Percentiles rank a stretch among this genome's conserved stretches.
Evolutionary conservation across 768 basidiomycete species (phyloP).

Genomic region (Amanita thiersii): DNA sequence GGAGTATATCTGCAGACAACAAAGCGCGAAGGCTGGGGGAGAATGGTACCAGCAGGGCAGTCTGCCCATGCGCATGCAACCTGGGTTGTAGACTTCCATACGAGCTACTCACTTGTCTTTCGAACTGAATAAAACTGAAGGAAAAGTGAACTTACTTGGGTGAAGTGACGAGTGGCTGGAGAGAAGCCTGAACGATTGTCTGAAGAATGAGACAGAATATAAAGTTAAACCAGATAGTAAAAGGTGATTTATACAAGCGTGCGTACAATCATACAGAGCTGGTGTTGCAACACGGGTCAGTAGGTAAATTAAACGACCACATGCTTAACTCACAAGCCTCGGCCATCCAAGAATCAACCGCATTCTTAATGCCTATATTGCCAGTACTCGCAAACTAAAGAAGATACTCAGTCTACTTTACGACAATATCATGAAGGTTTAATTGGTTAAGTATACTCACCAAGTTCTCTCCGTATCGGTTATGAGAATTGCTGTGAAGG

Average conservation of each 20-base stretch:
- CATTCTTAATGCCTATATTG: slow-evolving; percentile 9
- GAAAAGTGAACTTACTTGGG: no score
- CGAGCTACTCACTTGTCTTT: no score
- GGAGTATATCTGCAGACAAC: slow-evolving; percentile 21
- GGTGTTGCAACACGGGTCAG: not conserved
- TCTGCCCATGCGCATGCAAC: slow-evolving; percentile 36
- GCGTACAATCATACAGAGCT: slow-evolving; percentile 1
- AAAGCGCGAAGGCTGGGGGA: slow-evolving; percentile 16
- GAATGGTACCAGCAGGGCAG: slow-evolving; percentile 25
- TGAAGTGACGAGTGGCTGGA: slow-evolving; percentile 20
- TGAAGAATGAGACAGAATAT: slow-evolving; percentile 8
- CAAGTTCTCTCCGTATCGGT: slow-evolving; percentile 21
- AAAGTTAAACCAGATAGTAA: not conserved
- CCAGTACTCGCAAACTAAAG: slow-evolving; percentile 16
- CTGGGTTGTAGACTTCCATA: slow-evolving; percentile 45
- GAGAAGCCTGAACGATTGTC: slow-evolving; percentile 21
- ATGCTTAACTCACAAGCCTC: slow-evolving; percentile 18
- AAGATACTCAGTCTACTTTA: not conserved
- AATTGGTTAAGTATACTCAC: slow-evolving; percentile 9
- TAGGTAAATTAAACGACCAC: no score
- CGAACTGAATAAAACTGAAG: no score
- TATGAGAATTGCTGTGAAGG: slow-evolving; percentile 9
- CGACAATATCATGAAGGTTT: not conserved
- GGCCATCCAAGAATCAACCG: slow-evolving; percentile 18
- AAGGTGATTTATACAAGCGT: slow-evolving; percentile 15